phyloP scores from a whole-genome alignment of 1,284 basidiomycete species.

The Pseudomicrostroma phylloplanum region DNA sequence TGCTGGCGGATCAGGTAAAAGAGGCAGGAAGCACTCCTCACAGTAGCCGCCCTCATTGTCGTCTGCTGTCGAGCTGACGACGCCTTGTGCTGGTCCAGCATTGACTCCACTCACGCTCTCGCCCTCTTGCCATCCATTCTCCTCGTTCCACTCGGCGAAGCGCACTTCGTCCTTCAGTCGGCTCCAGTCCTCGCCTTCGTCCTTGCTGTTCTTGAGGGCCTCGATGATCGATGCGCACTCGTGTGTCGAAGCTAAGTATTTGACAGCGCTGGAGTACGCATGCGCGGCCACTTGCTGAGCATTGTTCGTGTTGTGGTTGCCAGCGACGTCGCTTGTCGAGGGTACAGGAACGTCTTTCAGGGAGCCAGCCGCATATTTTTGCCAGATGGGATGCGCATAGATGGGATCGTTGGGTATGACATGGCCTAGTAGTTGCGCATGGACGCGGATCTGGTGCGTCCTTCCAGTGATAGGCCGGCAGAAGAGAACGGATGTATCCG shows the following conservation, averaged over 20 bases:
- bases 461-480: conserved; percentile 65
- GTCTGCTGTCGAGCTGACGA: background rate
- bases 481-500: conserved; percentile 79
- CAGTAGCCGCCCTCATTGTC: conserved; percentile 33
- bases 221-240: conserved; percentile 22
- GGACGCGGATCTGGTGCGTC: conserved; percentile 93
- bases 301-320: background rate
- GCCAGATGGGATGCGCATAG: conserved; percentile 50
- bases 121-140: conserved; percentile 34
- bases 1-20: conserved; percentile 41
- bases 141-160: conserved; percentile 36
- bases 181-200: conserved; percentile 47
- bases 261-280: background rate
- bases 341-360: conserved; percentile 8
- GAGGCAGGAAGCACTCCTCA: conserved; percentile 40
- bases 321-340: background rate
- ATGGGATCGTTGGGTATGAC: conserved; percentile 66
- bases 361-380: conserved; percentile 26
- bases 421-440: conserved; percentile 87
- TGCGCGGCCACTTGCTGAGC: background rate
- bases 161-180: conserved; percentile 48
- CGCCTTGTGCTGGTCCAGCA: conserved; percentile 19
- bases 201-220: conserved; percentile 44
- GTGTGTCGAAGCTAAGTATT: background rate
- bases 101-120: conserved; percentile 42